Conservation (phyloP, 495 filamentous ascomycete species). For the Cercophora scortea region DNA sequence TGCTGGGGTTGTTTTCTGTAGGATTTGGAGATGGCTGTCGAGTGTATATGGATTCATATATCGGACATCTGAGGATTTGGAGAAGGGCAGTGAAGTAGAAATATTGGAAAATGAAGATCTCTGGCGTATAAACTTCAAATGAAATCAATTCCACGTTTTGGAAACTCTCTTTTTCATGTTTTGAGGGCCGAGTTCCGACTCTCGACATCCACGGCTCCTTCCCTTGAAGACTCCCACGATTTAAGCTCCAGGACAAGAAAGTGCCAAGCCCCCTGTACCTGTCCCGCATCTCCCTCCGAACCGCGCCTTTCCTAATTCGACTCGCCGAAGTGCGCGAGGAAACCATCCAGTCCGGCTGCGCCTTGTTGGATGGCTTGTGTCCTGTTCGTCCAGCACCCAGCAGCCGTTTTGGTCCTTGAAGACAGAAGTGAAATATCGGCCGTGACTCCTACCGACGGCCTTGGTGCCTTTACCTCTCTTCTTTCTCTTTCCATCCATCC, state of each 20-base stretch:
- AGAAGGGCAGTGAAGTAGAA: too few relatives aligned
- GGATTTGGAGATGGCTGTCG: background rate
- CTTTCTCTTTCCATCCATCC: conserved; percentile 16
- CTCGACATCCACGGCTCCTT: too few relatives aligned
- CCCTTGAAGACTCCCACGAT: background rate
- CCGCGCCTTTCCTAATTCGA: conserved; percentile 19
- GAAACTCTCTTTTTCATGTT: too few relatives aligned
- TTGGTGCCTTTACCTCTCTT: conserved; percentile 16
- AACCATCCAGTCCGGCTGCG: conserved; percentile 21
- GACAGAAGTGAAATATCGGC: conserved; percentile 39
- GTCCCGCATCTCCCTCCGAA: background rate
- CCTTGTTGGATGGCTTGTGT: conserved; percentile 8
- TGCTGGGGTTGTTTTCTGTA: conserved; percentile 13
- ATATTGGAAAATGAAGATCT: too few relatives aligned
- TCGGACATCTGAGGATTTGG: too few relatives aligned
- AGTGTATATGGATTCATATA: too few relatives aligned
- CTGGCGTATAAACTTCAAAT: too few relatives aligned
- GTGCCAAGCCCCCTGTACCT: background rate
- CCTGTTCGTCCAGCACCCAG: conserved; percentile 2
- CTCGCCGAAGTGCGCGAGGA: conserved; percentile 23
- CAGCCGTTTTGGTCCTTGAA: background rate
- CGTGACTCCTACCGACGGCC: conserved; percentile 36
- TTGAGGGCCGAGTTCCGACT: too few relatives aligned
- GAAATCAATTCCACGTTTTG: too few relatives aligned
- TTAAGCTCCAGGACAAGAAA: conserved; percentile 10